Base-by-base conservation (phyloP, 129 eudicot species). In the Apium graveolens region DNA sequence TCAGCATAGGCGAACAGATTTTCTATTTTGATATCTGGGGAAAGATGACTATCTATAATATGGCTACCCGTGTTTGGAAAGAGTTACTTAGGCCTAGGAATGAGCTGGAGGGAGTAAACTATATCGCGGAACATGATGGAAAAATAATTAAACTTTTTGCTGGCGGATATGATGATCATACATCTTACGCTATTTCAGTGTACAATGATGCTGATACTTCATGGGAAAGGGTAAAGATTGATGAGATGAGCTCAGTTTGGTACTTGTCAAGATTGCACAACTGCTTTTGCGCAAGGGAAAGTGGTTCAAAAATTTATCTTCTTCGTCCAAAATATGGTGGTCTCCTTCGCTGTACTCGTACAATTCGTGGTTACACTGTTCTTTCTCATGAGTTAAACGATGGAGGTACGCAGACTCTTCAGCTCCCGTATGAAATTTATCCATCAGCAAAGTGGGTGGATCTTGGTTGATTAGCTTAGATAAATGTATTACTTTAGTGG, bases 391-490 rank as follows among this genome's bases (percentile, higher is more conserved):
- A 71, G 39, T 7, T 71, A 8, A 38, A 7, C 7, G 32, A 71
- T 16, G 75, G 75, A 71, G 31, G 32, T 71, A 71, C 75, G 12
- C 75, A 39, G 11, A 39, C 48, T 71, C 75, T 38, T 39, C 45
- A 39, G 75, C 34, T 71, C 26, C 75, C 75, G 10, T 24, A 38
- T 41, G 17, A n/a, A 38, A 38, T 71, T 20, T 39, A 11, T 21
- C 39, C 75, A 38, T 71, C 75, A 71, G 75, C 75, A 24, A 71
- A 71, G 75, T 71, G 75, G 75, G 75, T 71, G 5, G 75, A 71
- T 71, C 43, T 71, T 71, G 75, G 75, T 39, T 71, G 32, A 71
- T 66, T 60, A 60, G 34, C 68, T 60, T 60, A 55, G 9, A 27
- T 24, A 11, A 12, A n/a, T 53, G 66, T 57, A n/a, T 57, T 57